A percentile compares a stretch with the other conserved stretches of the same genome.
These are phyloP conservation scores for Citrullus colocynthis DNA, from an alignment of 306 rosid species.

Conservation along the genomic window DNA sequence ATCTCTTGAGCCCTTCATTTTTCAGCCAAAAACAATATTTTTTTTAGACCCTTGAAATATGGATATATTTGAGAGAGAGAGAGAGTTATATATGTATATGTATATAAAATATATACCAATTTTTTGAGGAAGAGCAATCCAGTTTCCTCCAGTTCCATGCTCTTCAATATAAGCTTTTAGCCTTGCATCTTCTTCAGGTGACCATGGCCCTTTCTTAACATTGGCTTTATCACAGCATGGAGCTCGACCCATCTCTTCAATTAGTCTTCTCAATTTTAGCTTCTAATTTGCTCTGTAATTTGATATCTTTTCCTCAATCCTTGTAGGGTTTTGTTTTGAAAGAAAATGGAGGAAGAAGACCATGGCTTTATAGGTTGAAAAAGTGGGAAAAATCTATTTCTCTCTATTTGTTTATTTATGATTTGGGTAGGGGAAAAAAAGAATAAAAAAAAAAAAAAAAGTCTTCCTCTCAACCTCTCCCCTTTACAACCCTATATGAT, in stretches of 20 bases:
- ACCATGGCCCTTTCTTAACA: conserved; percentile 99
- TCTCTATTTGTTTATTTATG: conserved; percentile 37
- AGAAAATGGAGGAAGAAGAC: conserved; percentile 30
- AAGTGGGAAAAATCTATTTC: conserved; percentile 15
- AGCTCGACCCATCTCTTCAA: conserved; percentile 73
- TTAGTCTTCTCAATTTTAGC: background rate
- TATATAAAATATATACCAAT: conserved; percentile 32
- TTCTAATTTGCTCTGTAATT: background rate
- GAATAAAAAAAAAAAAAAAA: conserved; percentile 16
- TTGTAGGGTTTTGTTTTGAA: conserved; percentile 38
- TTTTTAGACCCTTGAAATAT: background rate
- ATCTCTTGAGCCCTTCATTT: conserved; percentile 80
- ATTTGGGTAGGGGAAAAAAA: conserved; percentile 11
- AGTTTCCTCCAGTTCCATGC: conserved; percentile 85
- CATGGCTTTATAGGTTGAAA: conserved; percentile 53
- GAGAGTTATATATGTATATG: no score
- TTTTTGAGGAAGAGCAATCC: conserved; percentile 99
- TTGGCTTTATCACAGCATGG: conserved; percentile 96
- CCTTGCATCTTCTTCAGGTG: conserved; percentile 82
- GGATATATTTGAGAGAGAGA: background rate
- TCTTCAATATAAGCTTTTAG: conserved; percentile 80
- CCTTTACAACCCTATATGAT: conserved; percentile 3
- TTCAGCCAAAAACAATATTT: background rate
- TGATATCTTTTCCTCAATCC: background rate
- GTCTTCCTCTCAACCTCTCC: conserved; percentile 13